Conservation (phyloP, 2,329 filamentous ascomycete genomes). For the Nemania sp. region DNA sequence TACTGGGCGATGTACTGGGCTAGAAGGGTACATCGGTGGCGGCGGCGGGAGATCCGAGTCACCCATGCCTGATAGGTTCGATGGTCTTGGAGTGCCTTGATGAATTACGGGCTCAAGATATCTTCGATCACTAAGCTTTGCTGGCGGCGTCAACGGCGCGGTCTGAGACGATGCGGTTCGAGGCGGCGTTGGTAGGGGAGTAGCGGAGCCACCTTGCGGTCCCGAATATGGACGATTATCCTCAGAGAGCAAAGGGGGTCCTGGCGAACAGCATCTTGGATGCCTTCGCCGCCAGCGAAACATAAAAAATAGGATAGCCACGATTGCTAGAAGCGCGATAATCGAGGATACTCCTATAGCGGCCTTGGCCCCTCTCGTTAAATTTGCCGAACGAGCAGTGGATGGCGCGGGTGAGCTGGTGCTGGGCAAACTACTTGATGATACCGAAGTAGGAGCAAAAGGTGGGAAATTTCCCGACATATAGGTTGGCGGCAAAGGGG, state of each 20-base stretch:
- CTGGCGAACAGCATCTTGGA: conserved; percentile 17
- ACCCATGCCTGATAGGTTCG: conserved; percentile 12
- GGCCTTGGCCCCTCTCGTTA: conserved; percentile 47
- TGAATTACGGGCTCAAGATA: conserved; percentile 46
- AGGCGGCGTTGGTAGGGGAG: conserved; percentile 48
- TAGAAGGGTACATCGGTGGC: conserved; percentile 45
- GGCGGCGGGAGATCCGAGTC: conserved; percentile 40
- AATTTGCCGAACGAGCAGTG: conserved; percentile 30
- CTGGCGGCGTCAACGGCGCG: conserved; percentile 48
- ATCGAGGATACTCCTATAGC: conserved; percentile 50
- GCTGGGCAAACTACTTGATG: conserved; percentile 2
- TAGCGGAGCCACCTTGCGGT: conserved; percentile 42
- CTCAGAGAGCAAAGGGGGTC: conserved; percentile 26
- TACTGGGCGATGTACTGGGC: conserved; percentile 41
- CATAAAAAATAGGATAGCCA: conserved; percentile 44
- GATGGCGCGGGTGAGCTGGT: conserved; percentile 3
- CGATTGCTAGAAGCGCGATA: conserved; percentile 44
- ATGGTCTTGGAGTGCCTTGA: conserved; percentile 22
- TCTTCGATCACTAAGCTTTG: conserved; percentile 51
- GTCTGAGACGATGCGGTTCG: conserved; percentile 36
- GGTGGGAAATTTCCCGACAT: not conserved
- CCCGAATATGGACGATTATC: conserved; percentile 33
- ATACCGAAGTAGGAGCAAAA: not conserved
- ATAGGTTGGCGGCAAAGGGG: not conserved
- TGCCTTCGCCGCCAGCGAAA: conserved; percentile 39